phyloP scores from a whole-genome alignment of 352 stramenopile species.

The Plasmopara viticola region DNA sequence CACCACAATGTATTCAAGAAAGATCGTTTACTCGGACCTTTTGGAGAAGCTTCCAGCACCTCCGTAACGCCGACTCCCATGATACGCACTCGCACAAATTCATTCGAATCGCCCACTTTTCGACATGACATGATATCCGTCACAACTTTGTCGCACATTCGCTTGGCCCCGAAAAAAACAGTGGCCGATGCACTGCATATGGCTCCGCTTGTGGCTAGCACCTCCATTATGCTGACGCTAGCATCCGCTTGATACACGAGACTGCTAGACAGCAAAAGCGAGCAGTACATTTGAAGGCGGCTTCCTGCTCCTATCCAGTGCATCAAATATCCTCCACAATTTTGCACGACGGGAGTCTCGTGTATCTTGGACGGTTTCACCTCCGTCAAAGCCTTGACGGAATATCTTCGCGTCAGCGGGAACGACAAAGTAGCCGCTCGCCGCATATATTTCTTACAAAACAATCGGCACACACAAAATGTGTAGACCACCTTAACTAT shows the following conservation, averaged over 20 bases:
- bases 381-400: conserved; percentile 21
- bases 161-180: conserved; percentile 67
- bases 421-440: conserved; percentile 4
- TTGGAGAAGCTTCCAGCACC: conserved; percentile 38
- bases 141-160: conserved; percentile 62
- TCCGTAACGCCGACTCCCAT: conserved; percentile 39
- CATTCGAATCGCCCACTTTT: conserved; percentile 50
- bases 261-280: conserved; percentile 52
- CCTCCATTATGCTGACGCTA: conserved; percentile 40
- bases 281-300: conserved; percentile 71
- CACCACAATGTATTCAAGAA: neutral
- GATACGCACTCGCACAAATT: conserved; percentile 52
- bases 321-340: conserved; percentile 46
- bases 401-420: conserved; percentile 11
- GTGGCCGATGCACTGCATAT: conserved; percentile 61
- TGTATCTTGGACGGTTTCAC: conserved; percentile 36
- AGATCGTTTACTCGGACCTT: conserved; percentile 17
- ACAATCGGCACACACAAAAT: neutral
- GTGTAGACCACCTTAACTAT: neutral
- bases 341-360: conserved; percentile 46
- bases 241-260: conserved; percentile 55
- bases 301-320: conserved; percentile 52
- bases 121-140: conserved; percentile 66
- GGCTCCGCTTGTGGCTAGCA: conserved; percentile 39
- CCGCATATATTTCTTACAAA: conserved; percentile 2